Evolutionary conservation across 495 filamentous ascomycete genomes (phyloP).

Genomic region (Hypoxylon lenormandii): DNA sequence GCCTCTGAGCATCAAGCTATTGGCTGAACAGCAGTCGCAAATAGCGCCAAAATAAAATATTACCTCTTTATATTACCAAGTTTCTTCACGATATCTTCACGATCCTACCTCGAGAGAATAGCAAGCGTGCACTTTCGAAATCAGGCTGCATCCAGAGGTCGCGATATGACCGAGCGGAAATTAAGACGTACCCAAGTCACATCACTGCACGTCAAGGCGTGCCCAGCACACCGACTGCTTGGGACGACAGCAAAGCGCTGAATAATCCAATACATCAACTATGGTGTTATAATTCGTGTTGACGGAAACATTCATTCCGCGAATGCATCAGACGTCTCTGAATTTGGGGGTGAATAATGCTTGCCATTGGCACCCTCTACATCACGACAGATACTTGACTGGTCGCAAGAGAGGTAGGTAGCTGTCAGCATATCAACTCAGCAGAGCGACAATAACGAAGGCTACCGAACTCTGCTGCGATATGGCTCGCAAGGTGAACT

Average conservation of each 20-base stretch:
- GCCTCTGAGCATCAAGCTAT: slow-evolving; percentile 3
- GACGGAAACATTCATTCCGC: slow-evolving; percentile 18
- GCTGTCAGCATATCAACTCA: neutral
- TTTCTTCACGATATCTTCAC: slow-evolving; percentile 3
- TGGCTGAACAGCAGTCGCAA: slow-evolving; percentile 4
- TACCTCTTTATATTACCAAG: neutral
- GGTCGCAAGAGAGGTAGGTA: slow-evolving; percentile 27
- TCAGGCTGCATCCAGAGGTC: slow-evolving; percentile 7
- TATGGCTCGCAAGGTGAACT: slow-evolving; percentile 27
- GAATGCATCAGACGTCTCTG: slow-evolving; percentile 7
- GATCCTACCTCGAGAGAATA: slow-evolving; percentile 10
- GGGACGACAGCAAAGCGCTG: slow-evolving; percentile 8
- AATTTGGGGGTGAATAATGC: neutral
- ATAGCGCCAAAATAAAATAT: slow-evolving; percentile 19
- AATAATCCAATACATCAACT: neutral
- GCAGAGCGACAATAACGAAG: slow-evolving; percentile 9
- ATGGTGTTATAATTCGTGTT: slow-evolving; percentile 11
- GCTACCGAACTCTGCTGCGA: slow-evolving; percentile 26
- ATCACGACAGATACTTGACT: slow-evolving; percentile 16
- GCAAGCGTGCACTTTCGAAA: neutral
- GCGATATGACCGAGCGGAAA: slow-evolving; percentile 13
- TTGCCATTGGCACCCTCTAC: slow-evolving; percentile 21
- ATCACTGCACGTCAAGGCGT: slow-evolving; percentile 10
- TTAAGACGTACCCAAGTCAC: slow-evolving; percentile 10
- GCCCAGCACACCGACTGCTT: neutral